These are phyloP conservation scores for Lodderomyces elongisporus DNA, from an alignment of 1,139 yeast species.

Conservation along the genomic window DNA sequence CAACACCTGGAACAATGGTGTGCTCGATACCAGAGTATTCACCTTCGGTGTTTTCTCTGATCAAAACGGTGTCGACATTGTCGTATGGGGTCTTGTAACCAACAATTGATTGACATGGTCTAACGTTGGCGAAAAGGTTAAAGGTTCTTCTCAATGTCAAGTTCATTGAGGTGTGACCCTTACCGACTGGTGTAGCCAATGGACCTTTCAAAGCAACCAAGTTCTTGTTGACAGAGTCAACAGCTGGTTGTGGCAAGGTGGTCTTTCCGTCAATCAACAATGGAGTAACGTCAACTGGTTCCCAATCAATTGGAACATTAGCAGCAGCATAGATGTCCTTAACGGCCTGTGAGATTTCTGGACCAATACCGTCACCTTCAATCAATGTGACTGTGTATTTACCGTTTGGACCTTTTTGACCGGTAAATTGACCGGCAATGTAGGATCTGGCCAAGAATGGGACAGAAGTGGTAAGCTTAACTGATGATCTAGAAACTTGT, in stretches of 20 bases:
- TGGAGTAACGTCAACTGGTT: constrained; percentile 94
- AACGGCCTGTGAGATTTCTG: constrained; percentile 90
- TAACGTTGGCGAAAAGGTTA: constrained; percentile 91
- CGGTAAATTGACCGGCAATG: constrained; percentile 49
- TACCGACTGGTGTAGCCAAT: constrained; percentile 96
- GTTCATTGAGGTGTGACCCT: constrained; percentile 97
- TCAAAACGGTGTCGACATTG: constrained; percentile 89
- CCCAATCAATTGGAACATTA: constrained; percentile 94
- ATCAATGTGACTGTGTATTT: constrained; percentile 91
- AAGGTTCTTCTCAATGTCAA: constrained; percentile 96
- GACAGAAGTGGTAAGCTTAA: constrained; percentile 4
- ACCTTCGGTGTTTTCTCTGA: constrained; percentile 99
- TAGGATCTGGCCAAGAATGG: constrained; percentile 39
- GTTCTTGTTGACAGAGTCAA: constrained; percentile 87
- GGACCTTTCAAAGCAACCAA: constrained; percentile 97
- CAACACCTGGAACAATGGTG: constrained; percentile 96
- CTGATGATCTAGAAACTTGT: constrained; percentile 41
- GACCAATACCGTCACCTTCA: constrained; percentile 98
- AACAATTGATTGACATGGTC: constrained; percentile 91
- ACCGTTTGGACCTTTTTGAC: constrained; percentile 48
- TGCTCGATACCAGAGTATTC: constrained; percentile 99
- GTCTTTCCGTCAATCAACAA: constrained; percentile 88
- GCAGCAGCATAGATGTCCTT: constrained; percentile 91
- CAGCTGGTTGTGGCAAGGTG: constrained; percentile 88
- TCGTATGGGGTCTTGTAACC: constrained; percentile 96